A percentile compares a stretch with the other conserved stretches of the same genome.
Evolutionary conservation across 2,329 filamentous ascomycete species (phyloP).

Genomic region (Botrytis byssoidea): DNA sequence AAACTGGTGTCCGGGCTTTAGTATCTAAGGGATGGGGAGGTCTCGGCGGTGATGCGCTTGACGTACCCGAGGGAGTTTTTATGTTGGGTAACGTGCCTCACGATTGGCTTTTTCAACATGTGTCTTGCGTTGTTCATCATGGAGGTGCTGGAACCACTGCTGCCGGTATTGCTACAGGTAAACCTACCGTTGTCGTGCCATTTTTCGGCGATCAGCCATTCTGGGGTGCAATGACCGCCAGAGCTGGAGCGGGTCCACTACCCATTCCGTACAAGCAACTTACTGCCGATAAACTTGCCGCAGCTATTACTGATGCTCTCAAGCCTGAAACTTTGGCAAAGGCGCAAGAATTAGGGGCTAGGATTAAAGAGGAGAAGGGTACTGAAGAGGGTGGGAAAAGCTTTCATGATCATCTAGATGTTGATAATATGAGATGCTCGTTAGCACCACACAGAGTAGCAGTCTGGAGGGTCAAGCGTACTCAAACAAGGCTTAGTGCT

Average conservation of each 20-base stretch:
- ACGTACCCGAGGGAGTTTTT: constrained; percentile 72
- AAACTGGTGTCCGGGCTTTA: constrained; percentile 70
- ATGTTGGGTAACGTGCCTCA: constrained; percentile 85
- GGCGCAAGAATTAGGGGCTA: constrained; percentile 51
- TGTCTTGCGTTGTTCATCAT: constrained; percentile 82
- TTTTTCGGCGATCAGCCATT: constrained; percentile 88
- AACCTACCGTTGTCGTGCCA: constrained; percentile 78
- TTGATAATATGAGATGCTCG: constrained; percentile 66
- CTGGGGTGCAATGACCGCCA: constrained; percentile 75
- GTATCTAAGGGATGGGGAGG: constrained; percentile 90
- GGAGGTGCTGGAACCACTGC: constrained; percentile 87
- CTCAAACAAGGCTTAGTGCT: constrained; percentile 65
- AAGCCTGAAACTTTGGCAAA: constrained; percentile 58
- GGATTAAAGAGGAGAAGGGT: constrained; percentile 65
- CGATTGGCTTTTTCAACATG: constrained; percentile 82
- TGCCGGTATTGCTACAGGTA: constrained; percentile 76
- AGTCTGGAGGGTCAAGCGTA: constrained; percentile 71
- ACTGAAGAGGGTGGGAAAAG: constrained; percentile 61
- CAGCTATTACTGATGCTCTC: constrained; percentile 60
- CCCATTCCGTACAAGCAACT: constrained; percentile 69
- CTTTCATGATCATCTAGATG: constrained; percentile 69
- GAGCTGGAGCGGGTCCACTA: constrained; percentile 68
- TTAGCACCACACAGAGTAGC: constrained; percentile 67
- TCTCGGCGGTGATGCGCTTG: constrained; percentile 67
- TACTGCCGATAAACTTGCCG: constrained; percentile 63